Conservation (phyloP, 495 filamentous ascomycete species). For the Talaromyces borbonicus region DNA sequence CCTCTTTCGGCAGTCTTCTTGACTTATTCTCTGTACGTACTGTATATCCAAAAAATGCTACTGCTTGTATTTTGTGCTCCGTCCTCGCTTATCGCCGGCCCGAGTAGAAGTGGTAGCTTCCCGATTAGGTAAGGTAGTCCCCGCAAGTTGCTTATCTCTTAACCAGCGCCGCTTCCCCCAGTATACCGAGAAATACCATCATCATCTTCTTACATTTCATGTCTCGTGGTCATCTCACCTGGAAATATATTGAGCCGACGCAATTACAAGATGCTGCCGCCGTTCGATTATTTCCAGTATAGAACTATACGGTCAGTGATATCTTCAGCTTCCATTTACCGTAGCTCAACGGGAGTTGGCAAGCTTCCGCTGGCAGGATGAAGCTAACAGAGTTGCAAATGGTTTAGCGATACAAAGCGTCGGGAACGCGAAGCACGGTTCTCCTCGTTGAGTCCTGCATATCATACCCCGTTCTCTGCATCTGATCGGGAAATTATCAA, state of each 20-base stretch:
- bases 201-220: no score
- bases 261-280: slow-evolving; percentile 38
- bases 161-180: background rate
- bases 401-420: slow-evolving; percentile 71
- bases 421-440: slow-evolving; percentile 60
- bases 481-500: slow-evolving; percentile 56
- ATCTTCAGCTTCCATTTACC: slow-evolving; percentile 8
- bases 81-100: slow-evolving; percentile 3
- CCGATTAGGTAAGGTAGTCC: background rate
- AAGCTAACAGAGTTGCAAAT: background rate
- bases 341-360: background rate
- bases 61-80: no score
- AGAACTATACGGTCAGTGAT: slow-evolving; percentile 43
- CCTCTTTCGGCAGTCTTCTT: no score
- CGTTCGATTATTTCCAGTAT: slow-evolving; percentile 52
- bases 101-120: background rate
- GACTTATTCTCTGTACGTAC: no score
- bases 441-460: slow-evolving; percentile 49
- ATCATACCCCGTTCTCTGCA: slow-evolving; percentile 52
- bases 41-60: no score
- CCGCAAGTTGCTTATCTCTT: slow-evolving; percentile 1
- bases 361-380: background rate
- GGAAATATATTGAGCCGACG: background rate
- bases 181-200: background rate
- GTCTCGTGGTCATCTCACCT: no score